These are phyloP conservation scores for Thamnidium elegans DNA, from an alignment of 192 early-diverging fungal species.

Conservation along the genomic window DNA sequence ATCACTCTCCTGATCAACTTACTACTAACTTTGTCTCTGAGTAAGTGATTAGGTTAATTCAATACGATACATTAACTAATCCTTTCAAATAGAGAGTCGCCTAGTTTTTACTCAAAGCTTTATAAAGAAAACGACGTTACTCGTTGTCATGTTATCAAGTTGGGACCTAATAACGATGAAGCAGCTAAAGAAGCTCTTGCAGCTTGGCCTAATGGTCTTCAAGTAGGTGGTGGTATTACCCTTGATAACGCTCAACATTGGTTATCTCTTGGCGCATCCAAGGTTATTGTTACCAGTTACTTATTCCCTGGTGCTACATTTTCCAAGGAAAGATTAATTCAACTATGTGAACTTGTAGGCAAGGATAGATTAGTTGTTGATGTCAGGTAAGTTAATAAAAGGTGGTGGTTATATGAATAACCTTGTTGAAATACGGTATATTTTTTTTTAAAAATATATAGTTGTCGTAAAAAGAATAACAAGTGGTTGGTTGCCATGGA, in stretches of 20 bases:
- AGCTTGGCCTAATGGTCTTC: constrained; percentile 84
- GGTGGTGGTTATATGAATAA: not conserved
- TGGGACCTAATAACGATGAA: constrained; percentile 82
- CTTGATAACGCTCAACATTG: constrained; percentile 83
- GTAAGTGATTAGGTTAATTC: constrained; percentile 32
- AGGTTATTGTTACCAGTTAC: constrained; percentile 97
- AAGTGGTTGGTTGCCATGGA: constrained; percentile 97
- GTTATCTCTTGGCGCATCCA: constrained; percentile 82
- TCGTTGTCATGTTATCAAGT: constrained; percentile 95
- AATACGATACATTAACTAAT: not conserved
- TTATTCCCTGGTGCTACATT: constrained; percentile 85
- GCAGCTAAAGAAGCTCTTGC: constrained; percentile 80
- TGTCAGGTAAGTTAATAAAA: constrained; percentile 49
- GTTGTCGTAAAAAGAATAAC: constrained; percentile 66
- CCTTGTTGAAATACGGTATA: not conserved
- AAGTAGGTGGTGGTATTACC: constrained; percentile 94
- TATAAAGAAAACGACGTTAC: constrained; percentile 69
- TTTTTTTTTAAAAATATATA: constrained; percentile 23
- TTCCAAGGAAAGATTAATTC: constrained; percentile 58
- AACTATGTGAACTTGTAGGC: constrained; percentile 53
- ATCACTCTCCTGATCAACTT: constrained; percentile 54
- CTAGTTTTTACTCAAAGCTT: constrained; percentile 78
- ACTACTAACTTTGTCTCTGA: constrained; percentile 92
- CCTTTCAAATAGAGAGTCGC: constrained; percentile 52
- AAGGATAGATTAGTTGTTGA: constrained; percentile 78